These are phyloP conservation scores for Neurospora africana DNA, from an alignment of 495 filamentous ascomycete genomes.

Conservation along the genomic window DNA sequence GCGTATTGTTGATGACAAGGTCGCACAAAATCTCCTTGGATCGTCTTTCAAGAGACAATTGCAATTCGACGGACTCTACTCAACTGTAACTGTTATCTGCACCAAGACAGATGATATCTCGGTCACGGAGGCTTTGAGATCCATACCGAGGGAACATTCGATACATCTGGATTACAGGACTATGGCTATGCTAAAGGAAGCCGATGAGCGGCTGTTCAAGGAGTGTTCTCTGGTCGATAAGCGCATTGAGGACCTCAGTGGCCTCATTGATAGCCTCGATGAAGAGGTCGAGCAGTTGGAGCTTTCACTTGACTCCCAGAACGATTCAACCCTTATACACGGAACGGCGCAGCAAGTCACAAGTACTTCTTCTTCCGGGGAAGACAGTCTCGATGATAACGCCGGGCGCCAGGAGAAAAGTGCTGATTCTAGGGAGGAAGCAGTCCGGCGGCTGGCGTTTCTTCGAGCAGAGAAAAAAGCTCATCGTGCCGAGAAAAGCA, in stretches of 20 bases:
- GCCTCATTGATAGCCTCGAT: neutral
- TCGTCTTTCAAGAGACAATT: constrained; percentile 54
- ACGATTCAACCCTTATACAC: neutral
- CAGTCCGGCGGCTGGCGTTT: neutral
- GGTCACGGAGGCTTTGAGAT: constrained; percentile 19
- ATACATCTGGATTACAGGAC: neutral
- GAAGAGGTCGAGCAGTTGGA: neutral
- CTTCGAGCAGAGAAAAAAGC: neutral
- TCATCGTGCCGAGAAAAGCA: neutral
- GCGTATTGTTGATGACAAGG: constrained; percentile 56
- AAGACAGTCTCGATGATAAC: constrained; percentile 1
- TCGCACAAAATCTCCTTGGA: constrained; percentile 50
- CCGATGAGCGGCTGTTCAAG: neutral
- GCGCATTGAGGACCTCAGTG: neutral
- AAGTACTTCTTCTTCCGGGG: neutral
- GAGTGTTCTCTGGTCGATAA: neutral
- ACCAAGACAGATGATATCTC: constrained; percentile 61
- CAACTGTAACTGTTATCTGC: constrained; percentile 52
- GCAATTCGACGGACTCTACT: constrained; percentile 51
- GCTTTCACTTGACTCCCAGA: neutral
- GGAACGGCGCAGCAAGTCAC: neutral
- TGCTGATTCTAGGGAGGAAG: neutral
- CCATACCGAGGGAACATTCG: constrained; percentile 19
- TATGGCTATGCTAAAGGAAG: neutral
- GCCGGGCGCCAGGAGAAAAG: neutral